Evolutionary conservation across 441 rosid genomes (phyloP), one percentile per base, ranked within the genome.

Genomic region (Pelargonium myrrhifolium): DNA sequence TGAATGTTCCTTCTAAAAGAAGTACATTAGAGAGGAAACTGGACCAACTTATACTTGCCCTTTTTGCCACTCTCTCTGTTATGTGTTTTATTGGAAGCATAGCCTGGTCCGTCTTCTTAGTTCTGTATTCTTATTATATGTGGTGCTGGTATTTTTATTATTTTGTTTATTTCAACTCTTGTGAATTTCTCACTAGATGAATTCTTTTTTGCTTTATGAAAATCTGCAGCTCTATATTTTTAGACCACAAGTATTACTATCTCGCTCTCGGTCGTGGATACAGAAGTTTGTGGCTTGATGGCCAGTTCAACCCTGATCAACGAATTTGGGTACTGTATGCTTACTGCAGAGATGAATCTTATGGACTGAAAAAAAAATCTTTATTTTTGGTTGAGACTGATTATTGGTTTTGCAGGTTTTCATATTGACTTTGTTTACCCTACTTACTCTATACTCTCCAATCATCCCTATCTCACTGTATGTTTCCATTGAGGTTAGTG

Each of bases 21-120:
- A 96, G 98, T 81, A 96, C 99, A 51, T 74, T 96, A 71, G 99
- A 96, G 81, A 90, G 95, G 85, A 93, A 96, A 79, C 97, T 96
- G 71, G 99, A 96, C 87, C 90, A 88, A 80, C 97, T 96, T 72
- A 96, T 92, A 72, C 93, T 96, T 20, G 65, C 90, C 31, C 92
- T 96, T 58, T 88, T 96, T 69, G 88, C 88, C 71, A 86, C 89
- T 71, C 98, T 96, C 66, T 87, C 90, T 74, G 72, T 77, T 8
- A 90, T 92, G 97, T 89, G 96, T 76, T 68, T 85, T 72, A 86
- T 96, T 75, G 97, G 98, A 73, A 86, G 98, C 53, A 86, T 88
- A 67, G 98, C 96, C 76, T 88, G 99, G 99, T 92, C 62, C n/a
- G 77, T 47, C 8, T 72, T 65, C 66, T 69, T 17, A 26, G 61